Evolutionary conservation across 306 rosid genomes (phyloP), one percentile per base, ranked within the genome.

Genomic region (Acacia melanoxylon): DNA sequence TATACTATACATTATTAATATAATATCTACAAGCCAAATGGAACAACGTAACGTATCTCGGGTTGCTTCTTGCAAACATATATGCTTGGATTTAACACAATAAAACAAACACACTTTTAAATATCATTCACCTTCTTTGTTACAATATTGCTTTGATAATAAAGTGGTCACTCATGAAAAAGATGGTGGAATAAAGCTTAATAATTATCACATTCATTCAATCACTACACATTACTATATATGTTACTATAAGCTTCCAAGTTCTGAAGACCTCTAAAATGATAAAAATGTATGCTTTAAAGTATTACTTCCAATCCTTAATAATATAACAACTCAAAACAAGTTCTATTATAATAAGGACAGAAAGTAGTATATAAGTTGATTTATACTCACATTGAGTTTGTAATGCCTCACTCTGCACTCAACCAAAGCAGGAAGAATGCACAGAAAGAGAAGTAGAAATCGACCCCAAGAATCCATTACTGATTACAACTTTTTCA

Each of bases 331-430:
- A 33, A 33, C 5, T 4, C 0, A 33, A 4, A 37, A 37, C 8
- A 6, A 37, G 41, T 37, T 37, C 41, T 37, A 8, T 37, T 37
- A 33, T 31, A 31, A 0, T 33, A 37, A 37, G 8, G 41, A 37
- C 8, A 37, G 7, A 6, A 37, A 0, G 41, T 5, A 37, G 8
- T 0, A 0, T n/a, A n/a, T 8, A 10, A 59, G 14, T 37, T 37
- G 49, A 70, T n/a, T 19, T 49, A 16, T 44, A 84, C 99, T 91
- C 85, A 95, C 99, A 84, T 93, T 82, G 56, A 95, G 93, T 80
- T 83, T 91, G 92, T 87, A 95, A 59, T 89, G 88, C 8, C 98
- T 91, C 29, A 93, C 88, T 76, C 80, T 91, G 89, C 93, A 91
- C 48, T 95, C 88, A 12, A 95, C 93, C 82, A 92, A 76, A 84